A percentile compares a stretch with the other conserved stretches of the same genome.
These are phyloP conservation scores for Ilyonectria destructans DNA, from an alignment of 2,329 filamentous ascomycete genomes.

Conservation along the genomic window DNA sequence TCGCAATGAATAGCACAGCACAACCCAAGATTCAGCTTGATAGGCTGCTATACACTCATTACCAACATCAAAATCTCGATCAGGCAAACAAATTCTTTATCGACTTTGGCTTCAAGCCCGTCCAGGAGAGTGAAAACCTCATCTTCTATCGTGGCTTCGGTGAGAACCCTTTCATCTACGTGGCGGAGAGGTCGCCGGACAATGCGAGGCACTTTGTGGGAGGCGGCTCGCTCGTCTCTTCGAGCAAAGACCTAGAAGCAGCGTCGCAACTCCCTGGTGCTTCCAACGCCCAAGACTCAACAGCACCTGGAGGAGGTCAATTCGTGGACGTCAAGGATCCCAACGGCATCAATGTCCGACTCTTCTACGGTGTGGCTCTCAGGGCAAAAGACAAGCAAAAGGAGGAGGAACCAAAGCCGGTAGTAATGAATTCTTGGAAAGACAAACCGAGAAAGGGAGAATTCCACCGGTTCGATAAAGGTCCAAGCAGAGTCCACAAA, in stretches of 20 bases:
- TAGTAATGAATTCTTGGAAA: not conserved
- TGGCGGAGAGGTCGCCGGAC: not conserved
- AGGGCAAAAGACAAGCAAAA: too few species aligned
- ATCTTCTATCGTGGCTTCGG: slow-evolving; percentile 13
- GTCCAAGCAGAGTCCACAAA: slow-evolving; percentile 17
- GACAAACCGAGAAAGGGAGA: slow-evolving; percentile 8
- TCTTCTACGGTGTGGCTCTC: not conserved
- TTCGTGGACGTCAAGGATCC: slow-evolving; percentile 8
- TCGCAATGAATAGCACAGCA: too few species aligned
- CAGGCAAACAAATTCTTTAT: too few species aligned
- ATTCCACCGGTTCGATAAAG: slow-evolving; percentile 13
- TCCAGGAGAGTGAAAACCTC: not conserved
- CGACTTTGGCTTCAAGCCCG: not conserved
- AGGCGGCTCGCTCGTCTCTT: not conserved
- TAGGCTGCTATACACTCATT: too few species aligned
- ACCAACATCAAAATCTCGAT: too few species aligned
- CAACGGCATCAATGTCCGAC: not conserved
- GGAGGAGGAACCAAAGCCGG: too few species aligned
- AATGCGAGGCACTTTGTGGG: not conserved
- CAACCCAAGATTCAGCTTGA: too few species aligned
- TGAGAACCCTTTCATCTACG: slow-evolving; percentile 8
- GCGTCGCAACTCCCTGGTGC: not conserved
- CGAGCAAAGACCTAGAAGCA: too few species aligned
- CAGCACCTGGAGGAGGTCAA: not conserved
- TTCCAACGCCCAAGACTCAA: not conserved